phyloP scores from a whole-genome alignment of 495 filamentous ascomycete genomes.

The Hypoxylon crocopeplum region DNA sequence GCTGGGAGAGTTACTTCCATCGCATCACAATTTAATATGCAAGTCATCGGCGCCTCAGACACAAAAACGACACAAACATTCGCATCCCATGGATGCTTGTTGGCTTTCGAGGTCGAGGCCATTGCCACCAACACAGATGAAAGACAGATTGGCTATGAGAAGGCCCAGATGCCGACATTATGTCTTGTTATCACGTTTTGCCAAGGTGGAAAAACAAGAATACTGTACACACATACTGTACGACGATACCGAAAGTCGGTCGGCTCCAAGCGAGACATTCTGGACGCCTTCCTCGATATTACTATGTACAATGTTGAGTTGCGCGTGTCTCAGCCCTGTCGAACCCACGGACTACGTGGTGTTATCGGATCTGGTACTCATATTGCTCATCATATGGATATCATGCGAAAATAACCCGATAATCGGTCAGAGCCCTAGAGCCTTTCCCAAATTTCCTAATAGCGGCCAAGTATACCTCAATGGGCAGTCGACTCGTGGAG shows the following conservation, averaged over 20 bases:
- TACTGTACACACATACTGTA: too few relatives aligned
- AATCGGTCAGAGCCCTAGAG: constrained; percentile 16
- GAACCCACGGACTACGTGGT: constrained; percentile 21
- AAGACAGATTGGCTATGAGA: neutral
- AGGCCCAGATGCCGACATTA: neutral
- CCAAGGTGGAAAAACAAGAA: constrained; percentile 21
- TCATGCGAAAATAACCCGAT: constrained; percentile 34
- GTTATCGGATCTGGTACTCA: constrained; percentile 20
- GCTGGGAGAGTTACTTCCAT: too few relatives aligned
- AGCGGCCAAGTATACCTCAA: constrained; percentile 26
- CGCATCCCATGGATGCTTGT: neutral
- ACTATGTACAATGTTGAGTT: too few relatives aligned
- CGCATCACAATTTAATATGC: too few relatives aligned
- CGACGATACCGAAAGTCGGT: too few relatives aligned
- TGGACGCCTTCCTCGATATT: constrained; percentile 10
- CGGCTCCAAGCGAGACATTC: constrained; percentile 8
- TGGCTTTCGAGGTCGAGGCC: constrained; percentile 11
- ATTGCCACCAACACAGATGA: constrained; percentile 16
- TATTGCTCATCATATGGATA: constrained; percentile 38
- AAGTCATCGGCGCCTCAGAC: too few relatives aligned
- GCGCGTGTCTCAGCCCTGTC: constrained; percentile 41
- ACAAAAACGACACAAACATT: neutral
- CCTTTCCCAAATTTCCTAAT: constrained; percentile 27
- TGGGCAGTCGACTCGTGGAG: constrained; percentile 15
- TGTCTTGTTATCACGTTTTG: constrained; percentile 19